Evolutionary conservation across 345 rosid genomes (phyloP).

Genomic region (Melastoma malabathricum): DNA sequence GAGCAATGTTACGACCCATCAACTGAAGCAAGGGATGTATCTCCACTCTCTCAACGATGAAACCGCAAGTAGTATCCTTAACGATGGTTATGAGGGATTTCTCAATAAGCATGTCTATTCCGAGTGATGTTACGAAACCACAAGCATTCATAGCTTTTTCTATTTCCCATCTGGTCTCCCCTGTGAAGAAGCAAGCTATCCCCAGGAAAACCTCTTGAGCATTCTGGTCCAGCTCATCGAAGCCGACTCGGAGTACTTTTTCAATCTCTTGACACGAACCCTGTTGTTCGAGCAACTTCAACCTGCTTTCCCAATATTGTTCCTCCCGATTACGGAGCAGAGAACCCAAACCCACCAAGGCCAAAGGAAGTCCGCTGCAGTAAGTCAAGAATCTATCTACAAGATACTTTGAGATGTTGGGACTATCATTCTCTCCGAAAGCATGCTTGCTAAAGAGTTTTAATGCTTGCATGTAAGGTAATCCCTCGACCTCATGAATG

Average conservation of each 20-base stretch:
- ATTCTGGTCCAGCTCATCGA: conserved; percentile 1
- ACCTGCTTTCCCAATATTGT: neutral
- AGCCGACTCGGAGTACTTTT: conserved; percentile 3
- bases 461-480: too few species aligned
- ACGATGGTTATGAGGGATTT: neutral
- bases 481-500: too few species aligned
- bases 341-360: conserved; percentile 10
- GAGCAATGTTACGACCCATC: too few species aligned
- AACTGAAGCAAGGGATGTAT: too few species aligned
- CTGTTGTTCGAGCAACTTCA: neutral
- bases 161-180: neutral
- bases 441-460: too few species aligned
- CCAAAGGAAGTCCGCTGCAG: conserved; percentile 3
- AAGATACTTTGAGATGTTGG: neutral
- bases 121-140: neutral
- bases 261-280: neutral
- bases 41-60: too few species aligned
- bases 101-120: neutral
- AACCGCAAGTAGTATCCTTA: accelerated
- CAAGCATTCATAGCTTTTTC: neutral
- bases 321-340: neutral
- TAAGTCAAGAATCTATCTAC: neutral
- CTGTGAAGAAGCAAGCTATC: conserved; percentile 14
- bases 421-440: too few species aligned
- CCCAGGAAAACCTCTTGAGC: conserved; percentile 11